A percentile compares a stretch with the other conserved stretches of the same genome.
phyloP scores from a whole-genome alignment of 768 basidiomycete species.

The Tricholoma sp. region DNA sequence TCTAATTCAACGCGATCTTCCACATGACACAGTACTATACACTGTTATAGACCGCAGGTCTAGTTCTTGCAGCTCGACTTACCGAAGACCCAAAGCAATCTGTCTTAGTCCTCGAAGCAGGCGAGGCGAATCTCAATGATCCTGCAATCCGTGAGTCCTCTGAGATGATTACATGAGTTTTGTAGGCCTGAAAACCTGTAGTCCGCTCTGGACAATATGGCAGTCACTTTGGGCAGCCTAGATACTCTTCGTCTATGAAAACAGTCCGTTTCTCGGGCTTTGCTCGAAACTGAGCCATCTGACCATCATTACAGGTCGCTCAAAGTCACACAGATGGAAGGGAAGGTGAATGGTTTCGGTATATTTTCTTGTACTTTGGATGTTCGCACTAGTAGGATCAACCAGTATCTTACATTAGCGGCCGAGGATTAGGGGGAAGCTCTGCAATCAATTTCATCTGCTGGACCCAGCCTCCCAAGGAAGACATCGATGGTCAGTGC shows the following conservation, averaged over 20 bases:
- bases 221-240: not conserved
- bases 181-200: not conserved
- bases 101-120: slow-evolving; percentile 10
- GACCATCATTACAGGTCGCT: not conserved
- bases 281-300: not conserved
- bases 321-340: not conserved
- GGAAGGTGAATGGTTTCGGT: not conserved
- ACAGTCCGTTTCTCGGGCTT: not conserved
- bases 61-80: slow-evolving; percentile 11
- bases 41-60: slow-evolving; percentile 8
- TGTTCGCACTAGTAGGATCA: not conserved
- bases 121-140: not conserved
- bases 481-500: slow-evolving; percentile 21
- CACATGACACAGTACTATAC: not conserved
- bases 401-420: not conserved
- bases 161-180: too few relatives aligned
- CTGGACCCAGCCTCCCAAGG: slow-evolving; percentile 22
- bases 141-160: not conserved
- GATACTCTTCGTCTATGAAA: not conserved
- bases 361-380: not conserved
- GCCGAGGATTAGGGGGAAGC: slow-evolving; percentile 28
- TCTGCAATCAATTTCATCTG: slow-evolving; percentile 37
- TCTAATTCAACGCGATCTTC: not conserved
- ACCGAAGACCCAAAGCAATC: slow-evolving; percentile 8
- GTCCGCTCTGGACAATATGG: not conserved